These are phyloP conservation scores for Saturnispora sekii DNA, from an alignment of 805 yeast genomes.

Conservation along the genomic window DNA sequence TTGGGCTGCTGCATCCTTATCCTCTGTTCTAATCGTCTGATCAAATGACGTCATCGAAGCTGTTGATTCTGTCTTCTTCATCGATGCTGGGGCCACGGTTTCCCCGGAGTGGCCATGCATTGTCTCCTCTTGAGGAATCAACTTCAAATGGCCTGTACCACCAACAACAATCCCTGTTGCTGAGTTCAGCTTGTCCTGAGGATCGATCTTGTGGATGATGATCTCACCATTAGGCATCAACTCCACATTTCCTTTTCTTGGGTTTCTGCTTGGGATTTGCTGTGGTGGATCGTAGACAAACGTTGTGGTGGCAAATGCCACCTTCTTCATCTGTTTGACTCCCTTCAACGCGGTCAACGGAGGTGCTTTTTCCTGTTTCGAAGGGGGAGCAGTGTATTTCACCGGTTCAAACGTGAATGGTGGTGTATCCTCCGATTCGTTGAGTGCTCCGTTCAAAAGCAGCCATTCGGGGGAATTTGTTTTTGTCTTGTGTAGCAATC, in stretches of 20 bases:
- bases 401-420: constrained; percentile 16
- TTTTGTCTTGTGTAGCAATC: constrained; percentile 22
- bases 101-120: no score
- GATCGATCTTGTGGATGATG: constrained; percentile 25
- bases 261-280: constrained; percentile 81
- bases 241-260: constrained; percentile 67
- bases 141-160: constrained; percentile 58
- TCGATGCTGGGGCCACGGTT: constrained; percentile 7
- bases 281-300: constrained; percentile 82
- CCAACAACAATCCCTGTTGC: constrained; percentile 74
- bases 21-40: constrained; percentile 23
- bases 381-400: constrained; percentile 23
- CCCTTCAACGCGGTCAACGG: constrained; percentile 21
- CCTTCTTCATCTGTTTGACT: constrained; percentile 43
- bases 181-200: constrained; percentile 25
- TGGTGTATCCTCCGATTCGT: constrained; percentile 17
- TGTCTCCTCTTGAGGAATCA: constrained; percentile 20
- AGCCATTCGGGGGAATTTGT: constrained; percentile 14
- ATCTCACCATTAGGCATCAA: constrained; percentile 26
- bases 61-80: constrained; percentile 15
- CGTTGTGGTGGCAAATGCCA: constrained; percentile 68
- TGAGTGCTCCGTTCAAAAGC: constrained; percentile 14
- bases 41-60: constrained; percentile 16
- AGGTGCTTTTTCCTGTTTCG: constrained; percentile 20
- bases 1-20: constrained; percentile 23